phyloP scores from a whole-genome alignment of 495 filamentous ascomycete species.

The Annulohypoxylon nitens region DNA sequence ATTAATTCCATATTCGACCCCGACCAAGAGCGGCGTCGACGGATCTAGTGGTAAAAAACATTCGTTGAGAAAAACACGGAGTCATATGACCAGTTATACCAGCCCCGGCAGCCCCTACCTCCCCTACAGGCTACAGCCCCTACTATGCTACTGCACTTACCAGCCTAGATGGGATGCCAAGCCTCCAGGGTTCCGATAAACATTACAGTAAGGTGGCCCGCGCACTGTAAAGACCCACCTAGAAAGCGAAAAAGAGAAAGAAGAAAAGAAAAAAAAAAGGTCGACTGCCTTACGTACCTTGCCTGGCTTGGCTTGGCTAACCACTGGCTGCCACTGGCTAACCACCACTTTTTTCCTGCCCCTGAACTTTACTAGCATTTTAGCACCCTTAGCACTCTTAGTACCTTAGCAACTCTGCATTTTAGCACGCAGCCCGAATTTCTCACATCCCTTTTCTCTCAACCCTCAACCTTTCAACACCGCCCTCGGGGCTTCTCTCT shows the following conservation, averaged over 20 bases:
- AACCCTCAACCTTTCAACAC: background rate
- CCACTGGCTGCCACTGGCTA: conserved; percentile 1
- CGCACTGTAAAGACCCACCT: conserved; percentile 33
- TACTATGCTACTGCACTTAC: background rate
- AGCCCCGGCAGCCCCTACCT: background rate
- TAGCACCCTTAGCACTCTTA: background rate
- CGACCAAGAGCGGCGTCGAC: background rate
- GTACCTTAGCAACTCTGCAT: background rate
- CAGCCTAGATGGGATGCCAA: conserved; percentile 34
- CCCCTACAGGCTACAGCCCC: too few relatives aligned
- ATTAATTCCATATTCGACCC: conserved; percentile 8
- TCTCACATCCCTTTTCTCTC: conserved; percentile 29
- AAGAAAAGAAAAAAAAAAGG: conserved; percentile 24
- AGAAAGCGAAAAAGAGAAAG: conserved; percentile 16
- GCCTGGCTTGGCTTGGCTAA: conserved; percentile 18
- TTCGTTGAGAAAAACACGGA: conserved; percentile 22
- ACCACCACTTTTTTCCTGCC: conserved; percentile 23
- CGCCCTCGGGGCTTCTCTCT: conserved; percentile 12
- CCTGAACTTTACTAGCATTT: conserved; percentile 14
- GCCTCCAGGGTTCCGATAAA: conserved; percentile 14
- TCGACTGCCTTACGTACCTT: conserved; percentile 13
- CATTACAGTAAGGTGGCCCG: conserved; percentile 21
- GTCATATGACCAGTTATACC: conserved; percentile 39
- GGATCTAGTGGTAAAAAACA: conserved; percentile 1
- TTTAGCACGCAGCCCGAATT: conserved; percentile 27